Evolutionary conservation across 805 yeast species (phyloP), one percentile per base, ranked within the genome.

Genomic region (Starmerella potacharoeniae): DNA sequence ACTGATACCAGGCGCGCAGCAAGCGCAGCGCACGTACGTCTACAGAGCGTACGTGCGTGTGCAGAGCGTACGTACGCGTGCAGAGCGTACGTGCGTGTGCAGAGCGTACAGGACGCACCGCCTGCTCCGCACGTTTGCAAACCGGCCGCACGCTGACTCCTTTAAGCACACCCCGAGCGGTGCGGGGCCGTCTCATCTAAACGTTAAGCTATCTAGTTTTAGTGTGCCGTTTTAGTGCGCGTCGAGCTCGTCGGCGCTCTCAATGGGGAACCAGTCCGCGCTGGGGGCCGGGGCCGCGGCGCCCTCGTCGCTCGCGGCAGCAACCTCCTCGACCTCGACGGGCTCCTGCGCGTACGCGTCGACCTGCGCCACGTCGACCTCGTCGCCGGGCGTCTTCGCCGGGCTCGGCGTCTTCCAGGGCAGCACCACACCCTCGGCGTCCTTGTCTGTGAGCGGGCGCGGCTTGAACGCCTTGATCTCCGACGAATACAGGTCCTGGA

Each of bases 401-500:
- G 88, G 79, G 60, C 77, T 71, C 66, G 97, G 97, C 60, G 81
- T 74, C 58, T 76, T 72, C 93, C 96, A 93, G 65, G 85, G 80
- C 73, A 84, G 82, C 64, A 89, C 91, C 62, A 83, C 78, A 61
- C 81, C 78, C 66, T 82, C 88, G 59, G 91, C 83, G 63, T 86
- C 95, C 62, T 79, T 75, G 57, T 85, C 80, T 56, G 84, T 73
- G 54, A 83, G 69, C 58, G 88, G 81, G 57, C 83, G 79, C 69
- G 96, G 90, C 77, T 89, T 88, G 82, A 86, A 90, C 59, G 81
- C 80, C 76, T 83, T 86, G 73, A 93, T 76, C 73, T 90, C 95
- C 71, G 79, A 81, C 68, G 91, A 74, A 77, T 90, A 90, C 64
- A 90, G 79, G 63, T 90, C 96, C 71, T 86, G 79, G 68, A 90